Base-by-base conservation (phyloP, 345 rosid genomes). In the Murraya paniculata region DNA sequence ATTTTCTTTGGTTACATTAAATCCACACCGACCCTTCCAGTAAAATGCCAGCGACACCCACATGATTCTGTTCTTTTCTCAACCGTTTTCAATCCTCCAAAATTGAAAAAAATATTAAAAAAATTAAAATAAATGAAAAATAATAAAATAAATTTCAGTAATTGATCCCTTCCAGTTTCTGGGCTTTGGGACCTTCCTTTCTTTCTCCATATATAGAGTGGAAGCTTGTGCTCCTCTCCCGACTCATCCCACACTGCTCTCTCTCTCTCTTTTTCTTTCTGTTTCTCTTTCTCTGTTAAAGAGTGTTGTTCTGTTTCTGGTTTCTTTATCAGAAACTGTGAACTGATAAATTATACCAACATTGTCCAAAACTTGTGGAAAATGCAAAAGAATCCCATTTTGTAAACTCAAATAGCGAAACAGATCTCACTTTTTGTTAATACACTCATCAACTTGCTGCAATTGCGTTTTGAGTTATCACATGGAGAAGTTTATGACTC, bases 11-110 rank as follows among this genome's bases (percentile, higher is more conserved):
- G 22, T 0, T 59, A 75, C 91, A 89, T 86, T 90, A 85, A 90
- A 83, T 86, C 89, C 82, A 30, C 95, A 88, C 97, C 94, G 93
- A 90, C 92, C 84, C 84, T 68, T 66, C 73, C 79, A 60, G 89
- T 78, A 68, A 80, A 81, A 83, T 77, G 88, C 79, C 90, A 80
- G 85, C 84, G 79, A 83, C 82, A 74, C 83, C 87, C 98, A 88
- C 98, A 91, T 92, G 92, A 81, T 83, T 74, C 88, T 85, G 89
- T 82, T 85, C 76, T 79, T 85, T 85, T 71, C 82, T 80, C 84
- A 77, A 81, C 88, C 70, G 85, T 75, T 80, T 72, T 70, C 82
- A 81, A 74, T 62, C 74, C 50, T 82, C 78, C 76, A 75, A 77
- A 80, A 45, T 53, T 9, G 50, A 41, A 73, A 77, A n/a, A 36